A percentile compares a stretch with the other conserved stretches of the same genome.
Conservation (phyloP, 768 basidiomycete species). For the Ephemerocybe angulata region DNA sequence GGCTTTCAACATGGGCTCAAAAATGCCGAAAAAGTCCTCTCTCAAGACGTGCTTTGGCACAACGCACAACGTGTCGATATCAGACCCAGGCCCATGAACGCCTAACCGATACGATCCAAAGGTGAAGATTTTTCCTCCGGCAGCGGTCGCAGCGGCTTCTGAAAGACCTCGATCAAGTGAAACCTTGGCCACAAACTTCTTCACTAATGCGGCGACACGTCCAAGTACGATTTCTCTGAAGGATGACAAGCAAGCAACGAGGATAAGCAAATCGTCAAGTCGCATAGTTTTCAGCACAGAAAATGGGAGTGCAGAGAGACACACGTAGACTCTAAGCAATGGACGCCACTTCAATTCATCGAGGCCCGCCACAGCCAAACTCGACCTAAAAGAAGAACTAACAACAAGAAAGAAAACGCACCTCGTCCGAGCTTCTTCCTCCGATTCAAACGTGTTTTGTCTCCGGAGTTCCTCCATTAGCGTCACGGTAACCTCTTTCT, state of each 20-base stretch:
- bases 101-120: constrained; percentile 98
- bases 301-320: too few relatives aligned
- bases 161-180: constrained; percentile 79
- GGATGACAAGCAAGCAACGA: neutral
- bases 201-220: constrained; percentile 82
- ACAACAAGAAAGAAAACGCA: constrained; percentile 41
- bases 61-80: constrained; percentile 98
- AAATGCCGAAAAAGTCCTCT: constrained; percentile 92
- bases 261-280: neutral
- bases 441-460: constrained; percentile 86
- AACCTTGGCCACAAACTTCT: constrained; percentile 86
- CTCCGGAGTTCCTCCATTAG: constrained; percentile 88
- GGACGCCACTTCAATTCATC: too few relatives aligned
- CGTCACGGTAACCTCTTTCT: constrained; percentile 78
- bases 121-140: constrained; percentile 98
- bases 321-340: too few relatives aligned
- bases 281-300: too few relatives aligned
- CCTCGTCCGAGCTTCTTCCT: constrained; percentile 86
- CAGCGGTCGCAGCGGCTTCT: constrained; percentile 80
- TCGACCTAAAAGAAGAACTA: too few relatives aligned
- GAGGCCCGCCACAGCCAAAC: too few relatives aligned
- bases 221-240: constrained; percentile 89
- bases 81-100: constrained; percentile 91
- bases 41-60: constrained; percentile 94
- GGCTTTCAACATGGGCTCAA: constrained; percentile 84